Conservation (phyloP, 179 eudicot species). For the Patellifolia procumbens region DNA sequence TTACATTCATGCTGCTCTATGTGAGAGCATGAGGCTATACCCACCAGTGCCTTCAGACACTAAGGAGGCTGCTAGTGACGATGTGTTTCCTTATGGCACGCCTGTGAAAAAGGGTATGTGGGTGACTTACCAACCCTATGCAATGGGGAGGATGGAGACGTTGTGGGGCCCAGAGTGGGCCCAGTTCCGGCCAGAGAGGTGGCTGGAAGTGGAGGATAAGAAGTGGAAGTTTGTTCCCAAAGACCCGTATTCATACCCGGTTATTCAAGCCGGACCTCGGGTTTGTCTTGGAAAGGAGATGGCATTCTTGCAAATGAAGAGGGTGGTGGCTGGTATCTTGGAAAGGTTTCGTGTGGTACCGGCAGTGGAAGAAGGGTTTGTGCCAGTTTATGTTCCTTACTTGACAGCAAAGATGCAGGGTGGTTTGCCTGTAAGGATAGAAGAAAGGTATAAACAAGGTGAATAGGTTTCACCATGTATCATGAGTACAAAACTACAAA, state of each 20-base stretch:
- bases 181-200: constrained; percentile 59
- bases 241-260: constrained; percentile 49
- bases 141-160: constrained; percentile 67
- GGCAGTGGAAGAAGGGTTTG: constrained; percentile 34
- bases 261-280: constrained; percentile 66
- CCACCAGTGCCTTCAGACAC: constrained; percentile 59
- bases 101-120: constrained; percentile 52
- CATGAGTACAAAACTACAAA: too few relatives aligned
- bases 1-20: constrained; percentile 61
- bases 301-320: constrained; percentile 68
- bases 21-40: constrained; percentile 69
- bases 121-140: constrained; percentile 61
- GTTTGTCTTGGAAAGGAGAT: constrained; percentile 61
- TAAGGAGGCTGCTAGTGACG: constrained; percentile 42
- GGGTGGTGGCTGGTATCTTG: constrained; percentile 43
- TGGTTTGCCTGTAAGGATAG: constrained; percentile 55
- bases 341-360: constrained; percentile 51
- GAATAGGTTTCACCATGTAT: neutral
- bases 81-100: constrained; percentile 63
- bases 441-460: constrained; percentile 21
- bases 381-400: constrained; percentile 42
- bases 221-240: constrained; percentile 33
- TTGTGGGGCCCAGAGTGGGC: constrained; percentile 63
- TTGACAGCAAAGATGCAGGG: constrained; percentile 57
- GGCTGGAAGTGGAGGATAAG: constrained; percentile 42